Percentiles rank a stretch among this genome's conserved stretches.
Conservation (phyloP, 2,329 filamentous ascomycete genomes). For the Colletotrichum sublineola region DNA sequence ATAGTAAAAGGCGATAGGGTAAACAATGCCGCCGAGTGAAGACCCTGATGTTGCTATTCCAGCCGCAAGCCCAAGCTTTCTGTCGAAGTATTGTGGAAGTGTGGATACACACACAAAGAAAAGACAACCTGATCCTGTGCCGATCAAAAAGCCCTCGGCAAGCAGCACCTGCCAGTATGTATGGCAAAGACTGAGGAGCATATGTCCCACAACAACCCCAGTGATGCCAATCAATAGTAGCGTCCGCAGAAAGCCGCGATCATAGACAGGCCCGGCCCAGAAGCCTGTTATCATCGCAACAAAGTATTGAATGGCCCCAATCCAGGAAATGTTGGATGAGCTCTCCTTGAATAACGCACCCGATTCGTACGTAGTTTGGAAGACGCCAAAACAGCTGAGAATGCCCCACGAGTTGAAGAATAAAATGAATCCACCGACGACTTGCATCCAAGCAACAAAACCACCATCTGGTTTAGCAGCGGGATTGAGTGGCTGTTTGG, state of each 20-base stretch:
- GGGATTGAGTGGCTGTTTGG: background rate
- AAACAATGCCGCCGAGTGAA: constrained; percentile 45
- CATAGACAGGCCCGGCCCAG: constrained; percentile 58
- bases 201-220: constrained; percentile 61
- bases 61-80: constrained; percentile 46
- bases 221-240: constrained; percentile 56
- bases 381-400: constrained; percentile 63
- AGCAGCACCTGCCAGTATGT: constrained; percentile 60
- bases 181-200: constrained; percentile 54
- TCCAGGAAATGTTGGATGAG: constrained; percentile 48
- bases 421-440: constrained; percentile 63
- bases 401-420: constrained; percentile 69
- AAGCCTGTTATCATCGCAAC: constrained; percentile 50
- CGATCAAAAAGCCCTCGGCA: constrained; percentile 59
- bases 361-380: constrained; percentile 67
- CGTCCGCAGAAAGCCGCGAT: constrained; percentile 59
- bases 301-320: constrained; percentile 61
- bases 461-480: constrained; percentile 58
- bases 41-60: constrained; percentile 49
- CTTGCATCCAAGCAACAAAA: constrained; percentile 67
- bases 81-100: constrained; percentile 50
- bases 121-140: constrained; percentile 57
- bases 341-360: constrained; percentile 51
- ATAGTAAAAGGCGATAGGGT: constrained; percentile 23
- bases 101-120: constrained; percentile 54